These are phyloP conservation scores for Xylaria sp. DNA, from an alignment of 495 filamentous ascomycete genomes.

Conservation along the genomic window DNA sequence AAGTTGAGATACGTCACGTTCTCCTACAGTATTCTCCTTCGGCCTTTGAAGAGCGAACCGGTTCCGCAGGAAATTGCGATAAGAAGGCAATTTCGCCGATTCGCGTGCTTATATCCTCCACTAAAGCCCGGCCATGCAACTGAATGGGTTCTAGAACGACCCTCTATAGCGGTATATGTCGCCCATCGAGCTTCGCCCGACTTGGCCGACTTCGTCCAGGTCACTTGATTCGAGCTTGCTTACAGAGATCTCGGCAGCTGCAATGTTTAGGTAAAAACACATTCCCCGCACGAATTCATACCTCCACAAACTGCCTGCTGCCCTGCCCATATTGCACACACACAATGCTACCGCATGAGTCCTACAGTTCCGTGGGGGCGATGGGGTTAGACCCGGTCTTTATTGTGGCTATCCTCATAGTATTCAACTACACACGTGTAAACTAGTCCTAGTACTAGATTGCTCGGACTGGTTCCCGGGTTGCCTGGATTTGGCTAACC, in stretches of 20 bases:
- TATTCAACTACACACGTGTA: neutral
- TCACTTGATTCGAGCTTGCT: conserved; percentile 8
- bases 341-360: conserved; percentile 2
- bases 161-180: neutral
- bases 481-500: conserved; percentile 14
- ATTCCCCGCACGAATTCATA: conserved; percentile 12
- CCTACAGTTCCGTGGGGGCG: conserved; percentile 1
- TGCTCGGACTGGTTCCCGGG: neutral
- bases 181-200: neutral
- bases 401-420: neutral
- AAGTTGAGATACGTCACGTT: neutral
- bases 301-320: conserved; percentile 6
- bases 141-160: conserved; percentile 8
- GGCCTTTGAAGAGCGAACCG: neutral
- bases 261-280: neutral
- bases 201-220: conserved; percentile 5
- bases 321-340: conserved; percentile 8
- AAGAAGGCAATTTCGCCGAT: conserved; percentile 8
- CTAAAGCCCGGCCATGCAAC: neutral
- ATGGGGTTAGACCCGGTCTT: conserved; percentile 6
- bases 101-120: neutral
- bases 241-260: conserved; percentile 8
- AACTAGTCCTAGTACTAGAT: too few relatives aligned
- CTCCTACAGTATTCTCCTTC: conserved; percentile 7
- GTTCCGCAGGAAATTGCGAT: neutral